These are phyloP conservation scores for Umbelopsis vinacea DNA, from an alignment of 192 early-diverging fungal genomes.

Conservation along the genomic window DNA sequence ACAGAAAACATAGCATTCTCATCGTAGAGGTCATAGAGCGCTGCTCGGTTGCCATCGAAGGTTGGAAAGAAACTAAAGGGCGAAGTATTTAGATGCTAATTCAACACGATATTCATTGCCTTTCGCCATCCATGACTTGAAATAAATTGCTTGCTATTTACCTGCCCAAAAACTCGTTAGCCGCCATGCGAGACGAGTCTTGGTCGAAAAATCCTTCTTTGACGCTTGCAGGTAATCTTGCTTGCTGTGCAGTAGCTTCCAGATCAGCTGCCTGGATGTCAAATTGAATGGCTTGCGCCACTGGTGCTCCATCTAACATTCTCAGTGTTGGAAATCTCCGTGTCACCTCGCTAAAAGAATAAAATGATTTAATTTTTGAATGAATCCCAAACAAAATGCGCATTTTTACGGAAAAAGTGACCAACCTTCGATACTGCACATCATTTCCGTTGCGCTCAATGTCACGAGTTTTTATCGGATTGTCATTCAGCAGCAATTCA, in stretches of 20 bases:
- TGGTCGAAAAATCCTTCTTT: constrained; percentile 47
- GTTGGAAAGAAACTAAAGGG: constrained; percentile 41
- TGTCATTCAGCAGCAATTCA: constrained; percentile 48
- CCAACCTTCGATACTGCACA: constrained; percentile 36
- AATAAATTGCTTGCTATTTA: constrained; percentile 1
- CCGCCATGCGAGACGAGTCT: constrained; percentile 35
- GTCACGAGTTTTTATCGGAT: constrained; percentile 40
- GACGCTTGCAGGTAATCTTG: constrained; percentile 32
- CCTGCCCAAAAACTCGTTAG: constrained; percentile 47
- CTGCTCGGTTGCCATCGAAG: constrained; percentile 45
- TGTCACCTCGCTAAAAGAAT: constrained; percentile 28
- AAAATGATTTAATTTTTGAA: neutral
- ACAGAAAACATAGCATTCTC: constrained; percentile 45
- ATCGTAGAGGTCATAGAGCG: constrained; percentile 46
- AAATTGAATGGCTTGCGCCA: constrained; percentile 39
- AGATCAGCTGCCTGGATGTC: constrained; percentile 23
- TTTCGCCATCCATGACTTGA: too few species aligned
- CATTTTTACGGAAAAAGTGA: neutral
- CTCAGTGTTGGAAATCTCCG: constrained; percentile 45
- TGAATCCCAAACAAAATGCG: neutral
- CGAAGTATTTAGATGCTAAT: too few species aligned
- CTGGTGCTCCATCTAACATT: constrained; percentile 40
- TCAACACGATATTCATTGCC: too few species aligned
- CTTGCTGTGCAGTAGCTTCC: constrained; percentile 5
- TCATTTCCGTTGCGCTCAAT: constrained; percentile 37